Conservation (phyloP, 2,329 filamentous ascomycete species). For the Botrytis elliptica region DNA sequence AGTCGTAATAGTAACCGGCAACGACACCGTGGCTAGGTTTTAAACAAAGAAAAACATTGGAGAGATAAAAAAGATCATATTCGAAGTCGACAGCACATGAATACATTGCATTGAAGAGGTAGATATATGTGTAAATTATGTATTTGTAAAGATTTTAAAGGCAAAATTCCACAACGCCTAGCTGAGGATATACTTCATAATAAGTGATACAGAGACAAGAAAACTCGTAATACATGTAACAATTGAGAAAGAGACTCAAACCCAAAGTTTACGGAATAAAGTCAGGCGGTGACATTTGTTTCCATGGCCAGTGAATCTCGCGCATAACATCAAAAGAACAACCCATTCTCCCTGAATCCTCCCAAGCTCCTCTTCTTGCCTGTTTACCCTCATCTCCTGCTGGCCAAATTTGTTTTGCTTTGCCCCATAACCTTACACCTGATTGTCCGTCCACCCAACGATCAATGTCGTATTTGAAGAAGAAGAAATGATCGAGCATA, state of each 20-base stretch:
- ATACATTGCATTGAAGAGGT: background rate
- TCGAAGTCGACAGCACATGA: background rate
- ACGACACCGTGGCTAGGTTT: background rate
- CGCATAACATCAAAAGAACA: conserved; percentile 19
- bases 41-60: background rate
- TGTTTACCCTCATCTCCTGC: conserved; percentile 10
- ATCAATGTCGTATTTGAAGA: conserved; percentile 20
- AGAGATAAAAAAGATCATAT: background rate
- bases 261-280: conserved; percentile 9
- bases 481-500: conserved; percentile 18
- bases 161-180: conserved; percentile 13
- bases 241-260: background rate
- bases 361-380: conserved; percentile 20
- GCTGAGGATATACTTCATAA: conserved; percentile 1
- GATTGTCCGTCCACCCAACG: conserved; percentile 19
- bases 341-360: conserved; percentile 13
- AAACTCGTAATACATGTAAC: background rate
- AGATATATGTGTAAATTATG: background rate
- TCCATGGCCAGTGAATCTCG: conserved; percentile 21
- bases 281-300: conserved; percentile 18
- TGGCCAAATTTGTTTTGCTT: conserved; percentile 17
- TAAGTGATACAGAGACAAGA: background rate
- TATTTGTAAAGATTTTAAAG: background rate
- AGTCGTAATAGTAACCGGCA: background rate
- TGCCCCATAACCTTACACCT: conserved; percentile 14